These are phyloP conservation scores for Corrigiola litoralis DNA, from an alignment of 179 eudicot species.

Conservation along the genomic window DNA sequence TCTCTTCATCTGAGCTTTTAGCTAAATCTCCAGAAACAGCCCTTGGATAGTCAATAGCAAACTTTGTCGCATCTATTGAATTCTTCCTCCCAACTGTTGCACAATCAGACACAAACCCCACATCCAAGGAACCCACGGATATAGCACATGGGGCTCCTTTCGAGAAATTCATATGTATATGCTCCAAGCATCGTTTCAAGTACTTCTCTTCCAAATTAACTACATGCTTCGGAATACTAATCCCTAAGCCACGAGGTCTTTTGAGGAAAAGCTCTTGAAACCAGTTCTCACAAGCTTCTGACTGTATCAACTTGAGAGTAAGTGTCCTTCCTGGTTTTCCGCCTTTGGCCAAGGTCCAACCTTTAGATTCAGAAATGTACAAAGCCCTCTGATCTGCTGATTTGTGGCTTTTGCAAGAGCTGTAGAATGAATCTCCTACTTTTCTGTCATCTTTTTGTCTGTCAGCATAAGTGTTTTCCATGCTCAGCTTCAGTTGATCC, in stretches of 20 bases:
- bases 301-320: constrained; percentile 29
- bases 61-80: constrained; percentile 21
- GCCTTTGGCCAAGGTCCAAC: constrained; percentile 23
- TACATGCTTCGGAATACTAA: constrained; percentile 53
- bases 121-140: constrained; percentile 26
- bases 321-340: constrained; percentile 30
- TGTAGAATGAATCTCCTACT: constrained; percentile 17
- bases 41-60: constrained; percentile 32
- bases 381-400: constrained; percentile 13
- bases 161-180: constrained; percentile 44
- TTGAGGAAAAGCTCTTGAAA: constrained; percentile 36
- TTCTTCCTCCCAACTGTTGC: constrained; percentile 21
- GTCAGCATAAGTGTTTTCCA: constrained; percentile 34
- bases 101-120: constrained; percentile 22
- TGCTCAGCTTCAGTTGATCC: constrained; percentile 18
- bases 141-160: constrained; percentile 37
- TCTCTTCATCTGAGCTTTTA: constrained; percentile 31
- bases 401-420: constrained; percentile 16
- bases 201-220: constrained; percentile 64
- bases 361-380: constrained; percentile 18
- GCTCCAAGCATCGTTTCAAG: constrained; percentile 58
- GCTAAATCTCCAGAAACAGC: constrained; percentile 22
- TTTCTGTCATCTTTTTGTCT: constrained; percentile 29
- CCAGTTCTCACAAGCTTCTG: constrained; percentile 34
- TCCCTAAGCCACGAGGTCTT: constrained; percentile 25